Base-by-base conservation (phyloP, 768 basidiomycete genomes). In the Mycena vitilis region DNA sequence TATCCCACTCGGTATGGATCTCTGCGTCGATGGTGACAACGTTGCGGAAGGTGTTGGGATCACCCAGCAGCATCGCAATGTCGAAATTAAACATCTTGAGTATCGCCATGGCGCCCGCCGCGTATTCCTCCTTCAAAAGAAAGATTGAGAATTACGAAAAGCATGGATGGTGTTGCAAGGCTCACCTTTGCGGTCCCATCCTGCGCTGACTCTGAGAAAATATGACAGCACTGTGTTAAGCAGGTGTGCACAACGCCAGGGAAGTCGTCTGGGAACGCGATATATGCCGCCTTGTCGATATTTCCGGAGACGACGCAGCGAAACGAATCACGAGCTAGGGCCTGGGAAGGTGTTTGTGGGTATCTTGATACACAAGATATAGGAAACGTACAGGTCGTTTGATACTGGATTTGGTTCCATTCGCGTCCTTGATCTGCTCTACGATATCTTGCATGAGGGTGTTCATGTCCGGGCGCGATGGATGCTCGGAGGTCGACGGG, bases 61-160 rank as follows among this genome's bases (percentile, higher is more conserved):
- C 15, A 44, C 52, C 51, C 9, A 62, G 38, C 23, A 62, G 60
- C 51, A 40, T 44, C 16, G 18, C 13, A 30, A 62, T 20, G 22
- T 62, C 51, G 40, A 62, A 53, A 53, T 53, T 8, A 44, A 62
- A 62, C 40, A 62, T 62, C 40, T 53, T 62, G 23, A 62, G 51
- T 2, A 54, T 62, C 12, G 37, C 40, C n/a, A n/a, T n/a, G n/a
- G n/a, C n/a, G n/a, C n/a, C n/a, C 49, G 18, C 25, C n/a, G 59
- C 48, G 22, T 62, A 62, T 2, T 42, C 51, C 15, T 38, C 34
- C 60, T 30, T 62, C 25, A 25, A 52, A 62, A 44, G 25, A 62
- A n/a, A 44, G 25, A 54, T 5, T 63, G 47, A 63, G 52, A 22
- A 55, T 55, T 47, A n/a, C 44, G 45, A 63, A 20, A 16, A 37